These are phyloP conservation scores for Lachnellula willkommii DNA, from an alignment of 2,329 filamentous ascomycete species.

Conservation along the genomic window DNA sequence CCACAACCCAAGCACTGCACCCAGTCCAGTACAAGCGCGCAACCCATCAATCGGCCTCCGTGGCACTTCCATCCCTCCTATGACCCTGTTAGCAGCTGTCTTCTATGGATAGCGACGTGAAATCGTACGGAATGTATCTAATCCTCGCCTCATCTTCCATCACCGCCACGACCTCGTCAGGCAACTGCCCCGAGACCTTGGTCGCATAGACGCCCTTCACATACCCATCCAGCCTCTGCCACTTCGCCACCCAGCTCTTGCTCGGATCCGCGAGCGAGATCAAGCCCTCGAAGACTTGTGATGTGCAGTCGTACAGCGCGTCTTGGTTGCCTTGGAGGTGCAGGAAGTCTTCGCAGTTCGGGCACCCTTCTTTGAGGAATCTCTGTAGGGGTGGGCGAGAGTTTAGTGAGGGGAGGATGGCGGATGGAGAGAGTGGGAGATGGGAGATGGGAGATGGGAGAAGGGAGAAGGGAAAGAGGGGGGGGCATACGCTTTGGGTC, in stretches of 20 bases:
- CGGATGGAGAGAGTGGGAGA: neutral
- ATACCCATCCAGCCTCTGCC: constrained; percentile 87
- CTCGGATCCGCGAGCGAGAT: constrained; percentile 79
- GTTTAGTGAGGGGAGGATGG: constrained; percentile 3
- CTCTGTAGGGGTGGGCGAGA: constrained; percentile 45
- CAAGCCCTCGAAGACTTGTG: constrained; percentile 89
- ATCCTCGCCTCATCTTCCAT: constrained; percentile 60
- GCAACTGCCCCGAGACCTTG: constrained; percentile 80
- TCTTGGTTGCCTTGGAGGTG: constrained; percentile 75
- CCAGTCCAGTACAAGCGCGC: neutral
- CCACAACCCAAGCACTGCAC: neutral
- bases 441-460: neutral
- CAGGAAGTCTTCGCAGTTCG: constrained; percentile 93
- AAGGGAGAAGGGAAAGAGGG: constrained; percentile 4
- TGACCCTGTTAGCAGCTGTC: constrained; percentile 14
- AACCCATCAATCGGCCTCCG: constrained; percentile 27
- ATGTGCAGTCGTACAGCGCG: constrained; percentile 86
- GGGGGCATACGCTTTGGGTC: constrained; percentile 59
- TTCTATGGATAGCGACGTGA: neutral
- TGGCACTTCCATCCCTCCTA: constrained; percentile 52
- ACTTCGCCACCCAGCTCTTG: constrained; percentile 91
- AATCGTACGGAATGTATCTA: constrained; percentile 60
- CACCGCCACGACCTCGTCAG: constrained; percentile 56
- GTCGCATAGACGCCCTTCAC: constrained; percentile 87
- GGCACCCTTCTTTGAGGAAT: constrained; percentile 83